phyloP scores from a whole-genome alignment of 2,329 filamentous ascomycete genomes.

The Nigrospora oryzae region DNA sequence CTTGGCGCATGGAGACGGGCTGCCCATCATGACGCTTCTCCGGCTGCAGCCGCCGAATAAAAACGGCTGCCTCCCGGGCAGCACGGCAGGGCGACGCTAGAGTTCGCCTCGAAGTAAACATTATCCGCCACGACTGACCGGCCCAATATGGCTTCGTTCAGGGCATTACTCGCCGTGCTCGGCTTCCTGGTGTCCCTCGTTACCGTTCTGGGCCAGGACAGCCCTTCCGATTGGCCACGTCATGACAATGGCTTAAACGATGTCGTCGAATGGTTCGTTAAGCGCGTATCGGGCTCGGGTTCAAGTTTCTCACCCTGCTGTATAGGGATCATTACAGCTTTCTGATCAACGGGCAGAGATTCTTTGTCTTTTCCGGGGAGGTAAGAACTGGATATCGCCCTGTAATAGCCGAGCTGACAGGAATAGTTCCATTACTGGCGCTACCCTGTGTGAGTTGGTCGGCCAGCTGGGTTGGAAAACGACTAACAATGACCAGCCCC shows the following conservation, averaged over 20 bases:
- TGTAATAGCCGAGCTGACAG: background rate
- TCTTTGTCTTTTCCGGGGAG: constrained; percentile 34
- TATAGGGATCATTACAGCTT: constrained; percentile 33
- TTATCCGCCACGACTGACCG: background rate
- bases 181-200: constrained; percentile 3
- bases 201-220: constrained; percentile 6
- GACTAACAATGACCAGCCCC: constrained; percentile 8
- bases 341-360: constrained; percentile 27
- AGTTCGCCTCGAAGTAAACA: background rate
- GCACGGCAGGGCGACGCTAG: background rate
- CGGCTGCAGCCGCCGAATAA: background rate
- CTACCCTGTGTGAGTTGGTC: constrained; percentile 26
- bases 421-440: constrained; percentile 32
- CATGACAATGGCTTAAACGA: constrained; percentile 22
- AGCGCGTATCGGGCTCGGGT: background rate
- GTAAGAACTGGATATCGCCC: constrained; percentile 9
- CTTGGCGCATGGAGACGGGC: background rate
- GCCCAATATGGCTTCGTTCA: constrained; percentile 1
- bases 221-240: constrained; percentile 15
- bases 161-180: constrained; percentile 1
- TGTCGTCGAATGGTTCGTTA: constrained; percentile 21
- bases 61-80: background rate
- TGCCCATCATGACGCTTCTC: background rate
- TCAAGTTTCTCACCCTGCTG: background rate
- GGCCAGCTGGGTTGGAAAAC: too few species aligned